Evolutionary conservation across 169 alveolate species (phyloP).

Genomic region (Miamiensis avidus): DNA sequence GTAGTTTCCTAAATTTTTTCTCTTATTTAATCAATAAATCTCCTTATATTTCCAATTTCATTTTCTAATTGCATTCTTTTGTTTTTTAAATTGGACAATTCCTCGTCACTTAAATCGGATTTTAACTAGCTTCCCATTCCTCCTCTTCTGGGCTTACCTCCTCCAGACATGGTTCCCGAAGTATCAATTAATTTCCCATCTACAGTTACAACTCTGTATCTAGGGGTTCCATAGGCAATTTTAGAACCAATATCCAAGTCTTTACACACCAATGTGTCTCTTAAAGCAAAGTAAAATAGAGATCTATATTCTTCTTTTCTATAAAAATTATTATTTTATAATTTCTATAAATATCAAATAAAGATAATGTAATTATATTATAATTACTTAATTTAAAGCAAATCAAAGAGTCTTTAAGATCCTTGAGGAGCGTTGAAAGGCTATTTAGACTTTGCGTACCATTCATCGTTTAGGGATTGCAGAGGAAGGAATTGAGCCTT

Average conservation of each 20-base stretch:
- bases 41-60: neutral
- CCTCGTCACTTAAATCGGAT: conserved; percentile 34
- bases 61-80: conserved; percentile 48
- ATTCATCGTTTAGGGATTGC: conserved; percentile 39
- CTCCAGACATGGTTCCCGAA: conserved; percentile 95
- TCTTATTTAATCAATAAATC: neutral
- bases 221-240: conserved; percentile 78
- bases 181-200: conserved; percentile 94
- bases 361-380: conserved; percentile 35
- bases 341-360: no score
- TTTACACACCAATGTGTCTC: conserved; percentile 91
- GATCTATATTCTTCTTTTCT: conserved; percentile 35
- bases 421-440: conserved; percentile 51
- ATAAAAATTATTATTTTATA: no score
- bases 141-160: conserved; percentile 80
- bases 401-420: conserved; percentile 86
- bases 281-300: conserved; percentile 89
- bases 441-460: conserved; percentile 34
- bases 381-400: conserved; percentile 76
- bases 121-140: conserved; percentile 51
- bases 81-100: conserved; percentile 30
- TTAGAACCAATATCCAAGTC: conserved; percentile 87
- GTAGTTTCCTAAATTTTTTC: neutral
- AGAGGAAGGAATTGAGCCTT: conserved; percentile 85
- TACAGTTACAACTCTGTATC: conserved; percentile 81